Base-by-base conservation (phyloP, 495 filamentous ascomycete species). In the Copromyces sp. region DNA sequence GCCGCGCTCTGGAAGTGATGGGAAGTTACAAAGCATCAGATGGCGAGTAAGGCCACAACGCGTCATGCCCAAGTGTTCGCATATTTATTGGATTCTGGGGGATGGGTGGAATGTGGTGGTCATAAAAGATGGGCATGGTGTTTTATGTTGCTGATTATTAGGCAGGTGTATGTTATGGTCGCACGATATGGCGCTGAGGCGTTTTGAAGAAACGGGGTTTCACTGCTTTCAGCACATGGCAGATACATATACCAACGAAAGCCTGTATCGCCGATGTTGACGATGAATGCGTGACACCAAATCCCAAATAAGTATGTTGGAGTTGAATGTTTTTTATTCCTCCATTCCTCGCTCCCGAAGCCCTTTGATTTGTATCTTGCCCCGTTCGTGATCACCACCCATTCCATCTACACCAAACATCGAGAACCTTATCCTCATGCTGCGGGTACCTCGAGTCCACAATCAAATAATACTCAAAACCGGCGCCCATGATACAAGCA, bases 401-500 rank as follows among this genome's bases (percentile, higher is more conserved):
- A 53, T 86, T 84, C 85, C 86, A 88, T 53, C 89, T 82, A 47
- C 85, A 82, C 91, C 91, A 93, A 14, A 93, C 86, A 83, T 93
- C 91, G 45, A 92, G 83, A 71, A 93, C 82, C 75, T 87, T 87
- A 44, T 90, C 86, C 69, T 86, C 82, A 32, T 76, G 74, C 1
- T 81, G 83, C 73, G 83, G 81, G 11, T 77, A 80, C 44, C 85
- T 81, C 37, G 87, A 89, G 80, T 96, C 92, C 5, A 96, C 89
- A 35, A 97, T 82, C 40, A 94, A 81, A 80, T 94, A 97, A 82
- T 87, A 94, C 8, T 87, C 89, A 79, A 89, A 91, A 3, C 88
- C 88, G 0, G 89, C 90, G 0, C 91, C 90, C 5, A 92, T 88
- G 69, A 95, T 90, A 77, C 94, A 97, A 45, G 92, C 87, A 81